A percentile compares a stretch with the other conserved stretches of the same genome.
Conservation (phyloP, 2,329 filamentous ascomycete species). For the Diaporthe citrichinensis region DNA sequence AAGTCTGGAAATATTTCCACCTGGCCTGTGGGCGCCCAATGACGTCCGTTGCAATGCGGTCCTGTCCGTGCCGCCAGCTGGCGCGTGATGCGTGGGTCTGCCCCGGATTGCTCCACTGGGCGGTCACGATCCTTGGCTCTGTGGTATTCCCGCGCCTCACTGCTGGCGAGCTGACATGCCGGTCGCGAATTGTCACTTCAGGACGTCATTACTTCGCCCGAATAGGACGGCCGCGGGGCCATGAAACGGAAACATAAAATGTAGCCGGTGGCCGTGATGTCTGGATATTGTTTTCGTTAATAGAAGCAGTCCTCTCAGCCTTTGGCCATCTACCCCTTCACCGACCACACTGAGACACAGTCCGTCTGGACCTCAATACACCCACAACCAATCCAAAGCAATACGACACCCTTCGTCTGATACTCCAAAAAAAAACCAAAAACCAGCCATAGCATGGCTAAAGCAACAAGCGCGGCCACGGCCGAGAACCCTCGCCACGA, state of each 20-base stretch:
- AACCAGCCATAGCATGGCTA: neutral
- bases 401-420: too few relatives aligned
- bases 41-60: neutral
- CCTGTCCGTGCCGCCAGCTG: slow-evolving; percentile 16
- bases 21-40: neutral
- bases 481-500: slow-evolving; percentile 27
- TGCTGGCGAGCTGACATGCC: slow-evolving; percentile 3
- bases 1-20: neutral
- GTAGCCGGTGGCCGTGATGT: slow-evolving; percentile 9
- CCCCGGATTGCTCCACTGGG: slow-evolving; percentile 16
- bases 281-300: neutral
- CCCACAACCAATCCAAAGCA: neutral
- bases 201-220: neutral
- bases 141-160: slow-evolving; percentile 12
- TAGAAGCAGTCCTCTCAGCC: slow-evolving; percentile 9
- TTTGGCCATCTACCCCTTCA: neutral
- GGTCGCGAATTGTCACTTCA: neutral
- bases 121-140: slow-evolving; percentile 28
- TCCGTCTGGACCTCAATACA: neutral
- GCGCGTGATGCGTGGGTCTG: slow-evolving; percentile 28
- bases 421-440: too few relatives aligned
- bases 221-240: neutral
- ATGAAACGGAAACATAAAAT: slow-evolving; percentile 32
- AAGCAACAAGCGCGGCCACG: neutral
- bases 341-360: slow-evolving; percentile 15